Base-by-base conservation (phyloP, 2,329 filamentous ascomycete genomes). In the Myriosclerotinia duriaeana region DNA sequence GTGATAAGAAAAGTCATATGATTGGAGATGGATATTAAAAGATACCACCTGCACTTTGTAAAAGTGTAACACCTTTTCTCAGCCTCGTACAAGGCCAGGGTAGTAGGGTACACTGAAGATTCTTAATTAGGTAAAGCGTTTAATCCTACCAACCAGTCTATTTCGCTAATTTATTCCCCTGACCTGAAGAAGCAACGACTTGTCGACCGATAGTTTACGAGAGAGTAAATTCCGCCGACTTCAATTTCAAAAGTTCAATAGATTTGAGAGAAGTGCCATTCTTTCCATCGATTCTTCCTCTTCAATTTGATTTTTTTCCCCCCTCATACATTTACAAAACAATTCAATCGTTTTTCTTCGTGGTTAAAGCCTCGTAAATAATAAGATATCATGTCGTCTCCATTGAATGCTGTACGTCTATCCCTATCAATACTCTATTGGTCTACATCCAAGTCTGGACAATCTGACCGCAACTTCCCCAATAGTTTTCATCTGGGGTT, bases 321-420 rank as follows among this genome's bases (percentile, higher is more conserved):
- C n/a, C 53, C 9, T 48, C 12, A 60, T 22, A 34, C 34, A 50
- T 30, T 65, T 61, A 15, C 15, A 38, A 38, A 12, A 54, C 38
- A 22, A 34, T 46, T 53, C 44, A 53, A 14, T 40, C 40, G 53
- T 44, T 64, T 63, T 48, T 15, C 17, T 34, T 64, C 59, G 65
- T 54, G 64, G 54, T 17, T 61, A 34, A 52, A 65, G 26, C 64
- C 55, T 65, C 64, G 64, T 53, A 61, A 61, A 61, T 34, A 65
- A 61, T 50, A 53, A 54, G 58, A 67, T 44, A 81, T 74, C 76
- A 83, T 83, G 81, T 83, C 82, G 75, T 82, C 81, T 74, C 80
- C 81, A 73, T 78, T 82, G 75, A 82, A 80, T 76, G 81, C 81
- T 78, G 81, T 84, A 83, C 75, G 81, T 80, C 71, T 68, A 74